A percentile compares a stretch with the other conserved stretches of the same genome.
Evolutionary conservation across 1,284 basidiomycete genomes (phyloP).

Genomic region (Coniophora puteana): DNA sequence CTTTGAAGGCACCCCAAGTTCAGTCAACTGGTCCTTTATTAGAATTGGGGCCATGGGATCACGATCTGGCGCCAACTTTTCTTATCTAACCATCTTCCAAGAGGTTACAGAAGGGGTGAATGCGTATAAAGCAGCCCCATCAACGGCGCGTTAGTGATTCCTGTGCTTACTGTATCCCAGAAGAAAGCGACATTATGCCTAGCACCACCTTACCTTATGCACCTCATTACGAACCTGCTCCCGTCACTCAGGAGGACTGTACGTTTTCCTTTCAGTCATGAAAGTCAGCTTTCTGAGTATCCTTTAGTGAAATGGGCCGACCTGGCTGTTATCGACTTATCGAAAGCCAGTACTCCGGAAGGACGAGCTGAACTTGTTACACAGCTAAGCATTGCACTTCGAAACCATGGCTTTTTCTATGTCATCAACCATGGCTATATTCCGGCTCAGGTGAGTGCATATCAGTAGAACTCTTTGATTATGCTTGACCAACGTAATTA

Average conservation of each 20-base stretch:
- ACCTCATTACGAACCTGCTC: background rate
- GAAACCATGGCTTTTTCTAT: constrained; percentile 55
- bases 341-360: constrained; percentile 42
- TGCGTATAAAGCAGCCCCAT: no score
- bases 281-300: constrained; percentile 39
- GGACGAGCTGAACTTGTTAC: constrained; percentile 44
- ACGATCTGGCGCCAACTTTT: no score
- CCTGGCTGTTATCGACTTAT: constrained; percentile 58
- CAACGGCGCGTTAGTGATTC: no score
- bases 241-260: no score
- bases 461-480: background rate
- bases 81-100: no score
- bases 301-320: constrained; percentile 59
- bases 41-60: no score
- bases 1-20: no score
- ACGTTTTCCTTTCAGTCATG: background rate
- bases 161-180: no score
- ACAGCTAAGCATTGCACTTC: constrained; percentile 52
- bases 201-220: no score
- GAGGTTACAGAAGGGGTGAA: no score
- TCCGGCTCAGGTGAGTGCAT: constrained; percentile 32
- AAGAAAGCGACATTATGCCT: no score
- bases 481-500: constrained; percentile 14
- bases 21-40: no score
- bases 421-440: constrained; percentile 55